Evolutionary conservation across 164 flowering plant species (phyloP).

Genomic region (Paratinospora sagittata): DNA sequence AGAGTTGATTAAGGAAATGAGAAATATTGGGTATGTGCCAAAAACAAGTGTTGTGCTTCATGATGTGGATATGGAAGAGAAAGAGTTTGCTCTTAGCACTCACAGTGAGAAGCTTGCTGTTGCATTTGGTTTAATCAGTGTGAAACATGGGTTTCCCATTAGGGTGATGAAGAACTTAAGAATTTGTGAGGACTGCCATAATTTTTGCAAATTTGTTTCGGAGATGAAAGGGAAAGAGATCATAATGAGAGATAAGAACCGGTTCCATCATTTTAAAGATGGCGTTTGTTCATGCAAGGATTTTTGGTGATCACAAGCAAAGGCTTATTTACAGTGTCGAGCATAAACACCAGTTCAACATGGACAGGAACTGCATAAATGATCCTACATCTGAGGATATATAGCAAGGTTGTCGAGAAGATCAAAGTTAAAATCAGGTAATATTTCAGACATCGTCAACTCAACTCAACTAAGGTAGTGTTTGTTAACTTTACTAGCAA

Average conservation of each 20-base stretch:
- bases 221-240: constrained; percentile 28
- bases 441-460: no score
- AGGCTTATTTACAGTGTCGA: no score
- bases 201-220: constrained; percentile 28
- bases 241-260: constrained; percentile 36
- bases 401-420: no score
- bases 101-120: constrained; percentile 46
- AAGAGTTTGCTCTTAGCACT: constrained; percentile 25
- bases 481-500: no score
- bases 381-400: no score
- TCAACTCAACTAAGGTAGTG: no score
- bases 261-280: constrained; percentile 39
- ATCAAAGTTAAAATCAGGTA: no score
- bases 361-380: no score
- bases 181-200: constrained; percentile 39
- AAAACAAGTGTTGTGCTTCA: constrained; percentile 26
- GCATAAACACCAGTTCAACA: no score
- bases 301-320: constrained; percentile 42
- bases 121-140: constrained; percentile 34
- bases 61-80: constrained; percentile 46
- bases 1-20: constrained; percentile 26
- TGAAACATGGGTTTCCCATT: constrained; percentile 22
- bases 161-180: constrained; percentile 43
- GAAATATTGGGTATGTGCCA: constrained; percentile 30
- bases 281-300: constrained; percentile 43